Evolutionary conservation across 176 grass and related monocot genomes (phyloP).

Genomic region (Luzula sylvatica): DNA sequence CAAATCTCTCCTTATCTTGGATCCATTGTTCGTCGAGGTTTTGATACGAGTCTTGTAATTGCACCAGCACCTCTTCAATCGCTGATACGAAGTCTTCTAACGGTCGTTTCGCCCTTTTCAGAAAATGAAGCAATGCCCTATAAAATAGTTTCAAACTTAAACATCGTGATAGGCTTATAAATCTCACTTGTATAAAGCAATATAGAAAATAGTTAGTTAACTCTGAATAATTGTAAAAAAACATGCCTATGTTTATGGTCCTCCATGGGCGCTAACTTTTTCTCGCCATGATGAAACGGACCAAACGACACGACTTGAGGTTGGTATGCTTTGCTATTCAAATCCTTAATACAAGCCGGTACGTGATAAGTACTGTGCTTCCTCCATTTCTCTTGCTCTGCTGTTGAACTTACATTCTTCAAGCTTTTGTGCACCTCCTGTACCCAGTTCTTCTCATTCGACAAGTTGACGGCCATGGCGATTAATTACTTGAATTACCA

Average conservation of each 20-base stretch:
- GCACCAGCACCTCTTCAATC: conserved; percentile 20
- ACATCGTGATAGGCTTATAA: neutral
- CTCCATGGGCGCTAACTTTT: conserved; percentile 41
- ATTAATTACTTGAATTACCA: neutral
- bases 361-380: conserved; percentile 58
- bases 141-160: neutral
- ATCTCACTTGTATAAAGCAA: neutral
- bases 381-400: conserved; percentile 40
- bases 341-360: conserved; percentile 56
- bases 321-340: conserved; percentile 42
- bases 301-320: conserved; percentile 69
- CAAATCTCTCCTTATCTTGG: conserved; percentile 21
- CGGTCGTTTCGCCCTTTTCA: conserved; percentile 25
- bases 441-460: conserved; percentile 27
- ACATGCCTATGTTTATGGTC: conserved; percentile 46
- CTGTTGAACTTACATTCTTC: conserved; percentile 10
- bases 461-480: neutral
- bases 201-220: neutral
- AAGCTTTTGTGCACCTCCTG: conserved; percentile 34
- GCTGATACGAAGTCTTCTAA: conserved; percentile 29
- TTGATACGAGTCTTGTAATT: conserved; percentile 37
- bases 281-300: conserved; percentile 50
- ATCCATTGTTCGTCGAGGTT: conserved; percentile 29
- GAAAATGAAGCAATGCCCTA: conserved; percentile 55
- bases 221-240: neutral